Base-by-base conservation (phyloP, 2,329 filamentous ascomycete species). In the Aphanocladium album region DNA sequence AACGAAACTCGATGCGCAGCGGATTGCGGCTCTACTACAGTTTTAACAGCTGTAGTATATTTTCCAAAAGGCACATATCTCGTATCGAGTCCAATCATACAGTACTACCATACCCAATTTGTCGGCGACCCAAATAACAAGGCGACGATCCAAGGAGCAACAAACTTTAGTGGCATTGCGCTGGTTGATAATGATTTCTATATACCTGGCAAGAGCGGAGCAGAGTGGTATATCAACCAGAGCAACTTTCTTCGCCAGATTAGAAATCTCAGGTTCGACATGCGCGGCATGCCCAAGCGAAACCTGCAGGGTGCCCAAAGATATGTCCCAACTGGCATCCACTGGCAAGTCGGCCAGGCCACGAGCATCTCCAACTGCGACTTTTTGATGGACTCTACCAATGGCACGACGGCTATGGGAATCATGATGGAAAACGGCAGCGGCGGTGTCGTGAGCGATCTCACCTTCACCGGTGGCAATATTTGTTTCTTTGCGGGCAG, bases 21-120 rank as follows among this genome's bases (percentile, higher is more conserved):
- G 66, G 81, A 81, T 56, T 91, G 88, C 66, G 86, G 89, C 67
- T 89, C 86, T 1, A 82, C 82, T 0, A 90, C 87, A 2, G 77
- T 80, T 14, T 81, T 80, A 6, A 87, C 87, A 1, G 88, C 86
- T 23, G 73, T 90, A 17, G 79, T 90, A 61, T 90, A 89, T 73
- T 89, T 90, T 72, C 87, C 86, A 11, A 76, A 35, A 7, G 87
- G 87, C 62, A 89, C 83, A 14, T 90, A 90, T 68, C 66, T 82
- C 3, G 79, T 79, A 62, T 87, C 89, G 4, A 84, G 92, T 62
- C 60, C 60, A 6, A 62, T 60, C 27, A 74, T 89, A 50, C 84
- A 88, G 69, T 87, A 86, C 74, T 93, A 92, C 75, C 90, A 90
- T 70, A 91, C 89, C 1, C 87, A 90, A 71, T 80, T 93, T 64